These are phyloP conservation scores for Trametes gibbosa DNA, from an alignment of 768 basidiomycete species.

Conservation along the genomic window DNA sequence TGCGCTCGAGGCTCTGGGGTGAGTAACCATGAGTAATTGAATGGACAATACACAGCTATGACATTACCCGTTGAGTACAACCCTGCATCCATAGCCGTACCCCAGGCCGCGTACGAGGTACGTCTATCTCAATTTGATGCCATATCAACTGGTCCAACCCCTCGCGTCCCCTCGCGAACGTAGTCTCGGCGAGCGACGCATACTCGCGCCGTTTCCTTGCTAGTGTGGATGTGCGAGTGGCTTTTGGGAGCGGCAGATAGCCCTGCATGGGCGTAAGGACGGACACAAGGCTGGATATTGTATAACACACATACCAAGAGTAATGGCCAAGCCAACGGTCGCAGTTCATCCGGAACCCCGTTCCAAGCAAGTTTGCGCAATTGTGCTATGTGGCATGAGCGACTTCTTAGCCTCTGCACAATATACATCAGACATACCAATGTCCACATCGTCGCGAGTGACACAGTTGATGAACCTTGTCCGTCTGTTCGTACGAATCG, in stretches of 20 bases:
- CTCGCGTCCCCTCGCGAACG: constrained; percentile 83
- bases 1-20: constrained; percentile 84
- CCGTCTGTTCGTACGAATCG: constrained; percentile 73
- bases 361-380: constrained; percentile 93
- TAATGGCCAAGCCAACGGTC: constrained; percentile 93
- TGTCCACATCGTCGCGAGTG: constrained; percentile 73
- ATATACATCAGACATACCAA: constrained; percentile 50
- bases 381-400: constrained; percentile 48
- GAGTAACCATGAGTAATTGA: constrained; percentile 15
- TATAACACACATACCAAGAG: constrained; percentile 65
- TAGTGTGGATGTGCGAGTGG: constrained; percentile 73
- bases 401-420: not conserved
- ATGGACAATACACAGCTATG: not conserved
- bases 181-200: constrained; percentile 79
- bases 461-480: constrained; percentile 84
- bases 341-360: constrained; percentile 83
- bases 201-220: constrained; percentile 91
- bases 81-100: constrained; percentile 88
- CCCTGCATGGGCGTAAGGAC: constrained; percentile 50
- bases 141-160: constrained; percentile 95
- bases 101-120: constrained; percentile 92
- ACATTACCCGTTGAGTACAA: constrained; percentile 80
- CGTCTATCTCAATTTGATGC: constrained; percentile 99
- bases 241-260: constrained; percentile 83
- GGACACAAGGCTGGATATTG: not conserved